Conservation (phyloP, 371 early-diverging fungal species). For the Rhizomucor pusillus region DNA sequence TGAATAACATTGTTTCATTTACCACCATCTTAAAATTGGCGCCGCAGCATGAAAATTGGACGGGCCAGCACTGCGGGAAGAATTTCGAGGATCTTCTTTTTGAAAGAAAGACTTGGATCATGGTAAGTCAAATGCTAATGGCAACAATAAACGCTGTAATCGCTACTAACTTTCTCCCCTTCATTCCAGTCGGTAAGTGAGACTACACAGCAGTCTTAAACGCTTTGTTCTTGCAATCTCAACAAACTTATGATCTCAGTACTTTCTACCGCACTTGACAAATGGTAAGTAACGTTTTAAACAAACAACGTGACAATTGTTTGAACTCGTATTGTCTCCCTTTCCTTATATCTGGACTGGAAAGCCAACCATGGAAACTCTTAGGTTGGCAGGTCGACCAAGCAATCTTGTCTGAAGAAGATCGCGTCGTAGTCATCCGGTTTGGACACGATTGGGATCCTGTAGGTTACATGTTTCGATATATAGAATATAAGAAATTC, state of each 20-base stretch:
- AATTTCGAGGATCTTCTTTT: too few relatives aligned
- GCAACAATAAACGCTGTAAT: too few relatives aligned
- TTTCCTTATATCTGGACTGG: neutral
- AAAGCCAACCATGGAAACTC: neutral
- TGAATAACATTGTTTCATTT: too few relatives aligned
- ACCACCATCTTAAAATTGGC: too few relatives aligned
- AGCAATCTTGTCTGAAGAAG: constrained; percentile 97
- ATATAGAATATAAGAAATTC: neutral
- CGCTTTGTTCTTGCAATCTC: neutral
- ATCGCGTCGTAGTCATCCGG: constrained; percentile 93
- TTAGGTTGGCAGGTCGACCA: constrained; percentile 98
- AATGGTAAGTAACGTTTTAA: constrained; percentile 41
- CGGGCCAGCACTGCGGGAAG: too few relatives aligned
- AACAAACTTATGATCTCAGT: constrained; percentile 26
- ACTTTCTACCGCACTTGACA: constrained; percentile 79
- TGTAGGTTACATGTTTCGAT: constrained; percentile 1
- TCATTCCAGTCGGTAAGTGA: constrained; percentile 7
- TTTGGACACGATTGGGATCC: constrained; percentile 98
- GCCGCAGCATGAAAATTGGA: too few relatives aligned
- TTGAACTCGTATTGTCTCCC: too few relatives aligned
- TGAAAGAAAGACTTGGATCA: too few relatives aligned
- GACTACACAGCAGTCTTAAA: neutral
- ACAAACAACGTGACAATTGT: neutral
- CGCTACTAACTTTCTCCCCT: neutral
- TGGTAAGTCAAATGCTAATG: too few relatives aligned